Evolutionary conservation across 352 stramenopile species (phyloP).

Genomic region (Phytophthora pseudosyringae): DNA sequence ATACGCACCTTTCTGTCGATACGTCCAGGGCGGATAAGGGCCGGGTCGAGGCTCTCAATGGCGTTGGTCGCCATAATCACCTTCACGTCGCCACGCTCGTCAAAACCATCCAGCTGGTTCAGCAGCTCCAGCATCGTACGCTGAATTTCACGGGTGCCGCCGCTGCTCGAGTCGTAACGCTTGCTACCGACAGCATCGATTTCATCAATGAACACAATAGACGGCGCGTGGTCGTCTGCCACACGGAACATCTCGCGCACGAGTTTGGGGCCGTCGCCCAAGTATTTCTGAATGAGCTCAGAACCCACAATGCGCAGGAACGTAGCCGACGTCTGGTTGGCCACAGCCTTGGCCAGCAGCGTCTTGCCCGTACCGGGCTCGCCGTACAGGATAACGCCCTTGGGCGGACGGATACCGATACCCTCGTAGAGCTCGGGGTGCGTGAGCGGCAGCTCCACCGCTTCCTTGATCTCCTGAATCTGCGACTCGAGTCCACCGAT

Average conservation of each 20-base stretch:
- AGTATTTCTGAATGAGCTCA: slow-evolving; percentile 99
- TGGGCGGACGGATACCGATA: slow-evolving; percentile 98
- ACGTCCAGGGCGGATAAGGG: slow-evolving; percentile 98
- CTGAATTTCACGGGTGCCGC: slow-evolving; percentile 99
- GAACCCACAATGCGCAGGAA: slow-evolving; percentile 99
- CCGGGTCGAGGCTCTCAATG: slow-evolving; percentile 99
- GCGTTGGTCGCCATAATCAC: slow-evolving; percentile 99
- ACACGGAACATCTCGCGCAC: slow-evolving; percentile 99
- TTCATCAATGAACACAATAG: slow-evolving; percentile 99
- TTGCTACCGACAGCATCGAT: slow-evolving; percentile 99
- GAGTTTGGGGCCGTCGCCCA: slow-evolving; percentile 99
- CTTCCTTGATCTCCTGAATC: slow-evolving; percentile 96
- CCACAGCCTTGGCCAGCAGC: slow-evolving; percentile 99
- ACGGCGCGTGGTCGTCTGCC: slow-evolving; percentile 97
- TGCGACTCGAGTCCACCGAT: slow-evolving; percentile 99
- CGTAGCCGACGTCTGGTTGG: slow-evolving; percentile 99
- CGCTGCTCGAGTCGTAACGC: slow-evolving; percentile 98
- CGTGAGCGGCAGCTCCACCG: slow-evolving; percentile 97
- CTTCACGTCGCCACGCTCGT: slow-evolving; percentile 99
- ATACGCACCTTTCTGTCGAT: slow-evolving; percentile 97
- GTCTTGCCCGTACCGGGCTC: slow-evolving; percentile 99
- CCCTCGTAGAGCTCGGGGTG: slow-evolving; percentile 99
- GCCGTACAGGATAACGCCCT: slow-evolving; percentile 99
- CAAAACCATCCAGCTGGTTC: slow-evolving; percentile 99
- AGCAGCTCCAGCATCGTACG: slow-evolving; percentile 99